Evolutionary conservation across 2,329 filamentous ascomycete genomes (phyloP).

Genomic region (Penicillium italicum): DNA sequence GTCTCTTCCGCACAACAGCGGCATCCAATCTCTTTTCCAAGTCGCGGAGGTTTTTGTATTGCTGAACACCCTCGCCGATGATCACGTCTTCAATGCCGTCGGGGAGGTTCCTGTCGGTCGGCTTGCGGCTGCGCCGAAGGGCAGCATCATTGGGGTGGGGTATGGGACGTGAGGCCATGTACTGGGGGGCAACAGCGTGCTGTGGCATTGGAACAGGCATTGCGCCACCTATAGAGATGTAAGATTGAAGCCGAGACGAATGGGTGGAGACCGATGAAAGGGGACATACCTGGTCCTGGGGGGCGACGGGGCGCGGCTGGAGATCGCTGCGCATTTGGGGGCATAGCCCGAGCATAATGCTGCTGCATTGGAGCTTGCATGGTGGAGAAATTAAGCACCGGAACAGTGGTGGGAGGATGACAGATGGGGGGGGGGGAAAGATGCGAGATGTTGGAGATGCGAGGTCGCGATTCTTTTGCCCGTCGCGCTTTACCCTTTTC

Average conservation of each 20-base stretch:
- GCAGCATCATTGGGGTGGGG: conserved; percentile 47
- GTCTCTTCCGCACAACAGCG: conserved; percentile 86
- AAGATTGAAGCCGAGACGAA: conserved; percentile 9
- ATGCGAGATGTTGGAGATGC: conserved; percentile 20
- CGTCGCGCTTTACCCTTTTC: conserved; percentile 37
- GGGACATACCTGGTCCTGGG: conserved; percentile 38
- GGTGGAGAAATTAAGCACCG: conserved; percentile 14
- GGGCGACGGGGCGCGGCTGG: conserved; percentile 43
- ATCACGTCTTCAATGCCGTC: conserved; percentile 81
- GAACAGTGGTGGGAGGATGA: conserved; percentile 10
- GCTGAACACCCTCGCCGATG: conserved; percentile 74
- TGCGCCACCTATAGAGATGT: conserved; percentile 21
- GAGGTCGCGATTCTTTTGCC: conserved; percentile 37
- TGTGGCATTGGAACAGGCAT: conserved; percentile 38
- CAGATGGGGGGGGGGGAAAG: conserved; percentile 14
- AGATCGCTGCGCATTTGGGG: conserved; percentile 40
- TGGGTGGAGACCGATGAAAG: conserved; percentile 13
- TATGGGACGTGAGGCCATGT: conserved; percentile 37
- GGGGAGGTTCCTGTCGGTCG: conserved; percentile 91
- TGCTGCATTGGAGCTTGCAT: conserved; percentile 44
- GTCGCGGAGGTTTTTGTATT: conserved; percentile 81
- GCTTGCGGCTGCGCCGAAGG: conserved; percentile 79
- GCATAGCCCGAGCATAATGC: conserved; percentile 42
- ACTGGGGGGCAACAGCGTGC: conserved; percentile 39
- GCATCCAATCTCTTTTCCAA: conserved; percentile 86